Evolutionary conservation across 2,329 filamentous ascomycete species (phyloP).

Genomic region (Ophiostoma novo-ulmi): DNA sequence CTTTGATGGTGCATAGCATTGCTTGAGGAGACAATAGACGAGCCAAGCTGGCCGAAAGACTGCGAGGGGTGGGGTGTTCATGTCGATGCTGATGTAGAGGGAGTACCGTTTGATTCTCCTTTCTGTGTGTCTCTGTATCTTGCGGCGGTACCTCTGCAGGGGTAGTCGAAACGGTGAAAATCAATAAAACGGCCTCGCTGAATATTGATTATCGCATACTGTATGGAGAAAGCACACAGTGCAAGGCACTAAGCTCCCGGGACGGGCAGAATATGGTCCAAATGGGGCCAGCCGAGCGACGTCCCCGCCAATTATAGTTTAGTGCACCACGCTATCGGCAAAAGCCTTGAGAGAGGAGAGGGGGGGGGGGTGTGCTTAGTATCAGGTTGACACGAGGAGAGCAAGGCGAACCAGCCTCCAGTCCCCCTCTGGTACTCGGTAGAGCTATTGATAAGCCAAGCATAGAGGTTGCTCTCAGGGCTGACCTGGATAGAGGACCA

Average conservation of each 20-base stretch:
- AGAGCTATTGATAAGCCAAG: background rate
- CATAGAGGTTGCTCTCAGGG: background rate
- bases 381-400: background rate
- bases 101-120: too few species aligned
- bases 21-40: background rate
- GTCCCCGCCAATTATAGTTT: conserved; percentile 18
- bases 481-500: background rate
- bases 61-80: background rate
- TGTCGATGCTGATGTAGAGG: background rate
- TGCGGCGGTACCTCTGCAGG: background rate
- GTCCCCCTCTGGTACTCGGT: background rate
- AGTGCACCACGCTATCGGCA: conserved; percentile 9
- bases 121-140: background rate
- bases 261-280: conserved; percentile 14
- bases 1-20: background rate
- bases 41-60: background rate
- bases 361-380: background rate
- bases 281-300: conserved; percentile 13
- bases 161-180: conserved; percentile 4
- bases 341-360: background rate
- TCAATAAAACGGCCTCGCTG: background rate
- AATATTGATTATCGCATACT: background rate
- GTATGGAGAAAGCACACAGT: conserved; percentile 18
- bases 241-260: conserved; percentile 16
- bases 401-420: background rate